These are phyloP conservation scores for Chimonanthus praecox DNA, from an alignment of 164 flowering plant species.

Conservation along the genomic window DNA sequence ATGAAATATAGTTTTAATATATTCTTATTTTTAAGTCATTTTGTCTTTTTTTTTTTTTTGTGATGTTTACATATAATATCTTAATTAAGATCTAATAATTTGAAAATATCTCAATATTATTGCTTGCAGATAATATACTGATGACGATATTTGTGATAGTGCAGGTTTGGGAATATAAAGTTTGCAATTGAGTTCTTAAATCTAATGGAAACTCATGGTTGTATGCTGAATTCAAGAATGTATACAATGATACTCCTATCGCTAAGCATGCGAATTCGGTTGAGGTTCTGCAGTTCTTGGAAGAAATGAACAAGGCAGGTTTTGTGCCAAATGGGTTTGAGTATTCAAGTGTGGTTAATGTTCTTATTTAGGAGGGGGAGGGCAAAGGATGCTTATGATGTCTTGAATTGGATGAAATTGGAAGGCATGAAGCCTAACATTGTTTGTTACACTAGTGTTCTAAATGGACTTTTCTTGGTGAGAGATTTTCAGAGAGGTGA, in stretches of 20 bases:
- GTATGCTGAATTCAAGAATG: conserved; percentile 29
- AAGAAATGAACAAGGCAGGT: conserved; percentile 38
- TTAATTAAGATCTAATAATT: no score
- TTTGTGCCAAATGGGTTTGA: conserved; percentile 39
- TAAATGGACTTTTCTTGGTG: conserved; percentile 35
- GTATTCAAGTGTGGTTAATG: conserved; percentile 43
- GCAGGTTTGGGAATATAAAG: conserved; percentile 27
- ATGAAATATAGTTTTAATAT: no score
- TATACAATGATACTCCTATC: conserved; percentile 44
- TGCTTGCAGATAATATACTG: no score
- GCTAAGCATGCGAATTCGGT: conserved; percentile 15
- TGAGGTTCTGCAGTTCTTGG: conserved; percentile 43
- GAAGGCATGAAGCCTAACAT: conserved; percentile 59
- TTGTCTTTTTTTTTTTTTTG: no score
- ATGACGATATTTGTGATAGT: no score
- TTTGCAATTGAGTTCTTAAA: conserved; percentile 51
- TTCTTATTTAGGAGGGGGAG: conserved; percentile 40
- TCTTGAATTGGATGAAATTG: conserved; percentile 52
- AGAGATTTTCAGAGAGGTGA: conserved; percentile 46
- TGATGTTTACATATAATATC: no score
- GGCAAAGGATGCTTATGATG: conserved; percentile 41
- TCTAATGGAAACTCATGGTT: conserved; percentile 42
- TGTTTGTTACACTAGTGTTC: conserved; percentile 47
- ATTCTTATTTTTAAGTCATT: no score
- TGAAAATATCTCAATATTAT: no score